A percentile compares a stretch with the other conserved stretches of the same genome.
phyloP scores from a whole-genome alignment of 192 early-diverging fungal species.

The Kappamyces sp. region DNA sequence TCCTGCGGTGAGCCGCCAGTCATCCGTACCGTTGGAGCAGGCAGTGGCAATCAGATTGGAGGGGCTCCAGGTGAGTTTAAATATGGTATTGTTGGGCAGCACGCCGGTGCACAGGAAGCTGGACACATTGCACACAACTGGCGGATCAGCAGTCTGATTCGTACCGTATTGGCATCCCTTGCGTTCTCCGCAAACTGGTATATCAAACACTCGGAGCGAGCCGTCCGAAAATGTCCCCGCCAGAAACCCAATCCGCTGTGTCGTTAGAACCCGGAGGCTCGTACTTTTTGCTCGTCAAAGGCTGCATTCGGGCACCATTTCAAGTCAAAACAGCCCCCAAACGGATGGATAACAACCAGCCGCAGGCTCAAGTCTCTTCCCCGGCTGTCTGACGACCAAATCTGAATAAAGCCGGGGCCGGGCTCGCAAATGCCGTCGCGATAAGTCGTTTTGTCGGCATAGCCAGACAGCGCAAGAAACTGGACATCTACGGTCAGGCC shows the following conservation, averaged over 20 bases:
- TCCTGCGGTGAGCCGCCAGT: background rate
- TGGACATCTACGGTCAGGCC: background rate
- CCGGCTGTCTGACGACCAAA: background rate
- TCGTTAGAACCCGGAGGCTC: too few relatives aligned
- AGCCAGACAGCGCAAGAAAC: slow-evolving; percentile 1
- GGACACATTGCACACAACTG: background rate
- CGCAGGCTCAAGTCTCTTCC: background rate
- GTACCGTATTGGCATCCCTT: slow-evolving; percentile 2
- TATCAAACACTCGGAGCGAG: background rate
- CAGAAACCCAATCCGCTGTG: background rate
- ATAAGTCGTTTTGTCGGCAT: background rate
- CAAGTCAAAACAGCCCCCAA: background rate
- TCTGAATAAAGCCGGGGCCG: slow-evolving; percentile 1
- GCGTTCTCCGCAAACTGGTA: background rate
- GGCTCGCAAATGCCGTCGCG: background rate
- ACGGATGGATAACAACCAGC: background rate
- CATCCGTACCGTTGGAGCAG: slow-evolving; percentile 3
- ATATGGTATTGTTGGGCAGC: background rate
- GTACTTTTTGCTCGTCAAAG: too few relatives aligned
- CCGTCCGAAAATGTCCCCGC: slow-evolving; percentile 3
- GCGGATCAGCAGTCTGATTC: background rate
- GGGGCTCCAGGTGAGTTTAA: background rate
- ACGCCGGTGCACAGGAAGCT: background rate
- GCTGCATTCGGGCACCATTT: slow-evolving; percentile 11
- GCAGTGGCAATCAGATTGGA: slow-evolving; percentile 1